Evolutionary conservation across 2,329 filamentous ascomycete genomes (phyloP).

Genomic region (Aspergillus pseudoterreus): DNA sequence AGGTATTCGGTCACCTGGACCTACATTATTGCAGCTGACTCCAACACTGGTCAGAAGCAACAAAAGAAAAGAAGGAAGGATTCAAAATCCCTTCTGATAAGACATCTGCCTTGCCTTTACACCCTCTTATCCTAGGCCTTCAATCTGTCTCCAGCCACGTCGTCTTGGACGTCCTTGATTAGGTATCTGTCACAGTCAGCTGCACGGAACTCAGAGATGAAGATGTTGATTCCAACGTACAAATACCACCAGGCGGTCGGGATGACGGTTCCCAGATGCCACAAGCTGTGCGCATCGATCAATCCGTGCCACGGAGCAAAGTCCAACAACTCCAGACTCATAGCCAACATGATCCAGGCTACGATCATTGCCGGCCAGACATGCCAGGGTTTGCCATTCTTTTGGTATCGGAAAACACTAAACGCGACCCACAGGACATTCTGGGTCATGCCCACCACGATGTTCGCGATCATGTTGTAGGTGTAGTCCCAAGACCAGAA

Average conservation of each 20-base stretch:
- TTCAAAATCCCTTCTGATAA: neutral
- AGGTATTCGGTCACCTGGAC: constrained; percentile 11
- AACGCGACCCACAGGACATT: constrained; percentile 86
- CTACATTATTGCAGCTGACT: constrained; percentile 6
- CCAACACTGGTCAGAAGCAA: neutral
- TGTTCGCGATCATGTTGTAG: constrained; percentile 97
- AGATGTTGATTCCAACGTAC: constrained; percentile 54
- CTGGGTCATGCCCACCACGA: constrained; percentile 72
- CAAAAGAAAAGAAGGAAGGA: neutral
- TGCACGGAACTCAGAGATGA: neutral
- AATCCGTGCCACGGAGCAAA: constrained; percentile 80
- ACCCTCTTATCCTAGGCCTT: constrained; percentile 54
- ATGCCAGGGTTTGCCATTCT: constrained; percentile 68
- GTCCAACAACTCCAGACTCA: constrained; percentile 94
- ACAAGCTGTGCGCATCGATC: constrained; percentile 90
- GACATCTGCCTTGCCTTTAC: neutral
- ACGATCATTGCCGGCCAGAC: constrained; percentile 88
- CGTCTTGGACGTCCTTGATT: constrained; percentile 78
- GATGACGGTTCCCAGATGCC: constrained; percentile 89
- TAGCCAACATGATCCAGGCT: constrained; percentile 84
- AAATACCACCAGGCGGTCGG: constrained; percentile 92
- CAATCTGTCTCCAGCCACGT: constrained; percentile 67
- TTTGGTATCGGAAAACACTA: constrained; percentile 69
- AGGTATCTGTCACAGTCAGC: constrained; percentile 63
- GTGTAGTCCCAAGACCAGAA: constrained; percentile 89